A percentile compares a stretch with the other conserved stretches of the same genome.
Conservation (phyloP, 208 protist species). For the Porcisia deanei region DNA sequence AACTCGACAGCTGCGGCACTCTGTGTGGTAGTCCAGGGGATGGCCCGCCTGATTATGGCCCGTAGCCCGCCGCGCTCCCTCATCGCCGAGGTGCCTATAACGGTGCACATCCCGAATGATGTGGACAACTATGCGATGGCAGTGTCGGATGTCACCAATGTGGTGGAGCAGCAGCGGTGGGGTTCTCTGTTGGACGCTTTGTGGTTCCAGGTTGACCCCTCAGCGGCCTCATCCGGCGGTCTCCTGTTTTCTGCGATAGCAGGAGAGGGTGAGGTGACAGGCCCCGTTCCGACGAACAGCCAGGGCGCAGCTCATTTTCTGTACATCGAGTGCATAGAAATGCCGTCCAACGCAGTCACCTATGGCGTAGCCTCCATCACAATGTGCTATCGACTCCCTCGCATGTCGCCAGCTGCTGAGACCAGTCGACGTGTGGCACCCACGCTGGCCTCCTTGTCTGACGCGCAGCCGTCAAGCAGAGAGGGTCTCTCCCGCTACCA, state of each 20-base stretch:
- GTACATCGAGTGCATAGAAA: slow-evolving; percentile 34
- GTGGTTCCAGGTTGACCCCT: slow-evolving; percentile 73
- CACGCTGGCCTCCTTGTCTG: slow-evolving; percentile 14
- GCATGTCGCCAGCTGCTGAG: slow-evolving; percentile 25
- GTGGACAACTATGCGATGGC: slow-evolving; percentile 28
- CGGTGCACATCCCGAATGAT: slow-evolving; percentile 31
- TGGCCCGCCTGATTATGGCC: slow-evolving; percentile 24
- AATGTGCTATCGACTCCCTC: slow-evolving; percentile 29
- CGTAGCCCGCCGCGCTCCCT: slow-evolving; percentile 9
- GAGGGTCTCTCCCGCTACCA: slow-evolving; percentile 34
- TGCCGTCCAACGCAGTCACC: slow-evolving; percentile 22
- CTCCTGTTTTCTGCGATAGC: slow-evolving; percentile 34
- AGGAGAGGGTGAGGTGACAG: slow-evolving; percentile 2
- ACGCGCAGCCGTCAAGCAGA: slow-evolving; percentile 18
- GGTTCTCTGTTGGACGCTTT: slow-evolving; percentile 63
- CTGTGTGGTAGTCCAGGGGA: slow-evolving; percentile 32
- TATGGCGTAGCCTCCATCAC: slow-evolving; percentile 2
- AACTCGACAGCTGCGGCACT: slow-evolving; percentile 28
- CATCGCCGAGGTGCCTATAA: slow-evolving; percentile 29
- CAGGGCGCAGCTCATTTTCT: slow-evolving; percentile 39
- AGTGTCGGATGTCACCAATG: slow-evolving; percentile 33
- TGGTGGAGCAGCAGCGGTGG: slow-evolving; percentile 58
- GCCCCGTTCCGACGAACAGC: slow-evolving; percentile 5
- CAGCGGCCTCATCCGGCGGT: slow-evolving; percentile 44
- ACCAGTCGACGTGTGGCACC: slow-evolving; percentile 26